Evolutionary conservation across 768 basidiomycete species (phyloP).

Genomic region (Boletales sp.): DNA sequence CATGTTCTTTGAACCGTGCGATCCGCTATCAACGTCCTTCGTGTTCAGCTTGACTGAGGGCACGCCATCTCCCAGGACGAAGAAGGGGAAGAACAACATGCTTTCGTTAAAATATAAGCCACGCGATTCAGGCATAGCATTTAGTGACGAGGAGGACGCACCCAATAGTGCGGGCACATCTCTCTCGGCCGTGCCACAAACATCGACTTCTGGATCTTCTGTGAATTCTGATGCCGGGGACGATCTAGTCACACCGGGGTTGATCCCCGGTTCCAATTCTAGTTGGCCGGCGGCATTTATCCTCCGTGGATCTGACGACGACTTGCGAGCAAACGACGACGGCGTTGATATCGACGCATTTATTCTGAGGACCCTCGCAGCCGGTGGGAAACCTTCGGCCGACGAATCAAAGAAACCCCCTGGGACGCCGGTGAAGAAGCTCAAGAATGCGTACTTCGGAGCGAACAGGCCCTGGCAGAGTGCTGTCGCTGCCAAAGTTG

Average conservation of each 20-base stretch:
- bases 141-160: constrained; percentile 57
- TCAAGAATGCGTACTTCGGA: constrained; percentile 54
- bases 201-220: constrained; percentile 63
- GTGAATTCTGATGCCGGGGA: constrained; percentile 55
- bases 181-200: constrained; percentile 44
- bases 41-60: constrained; percentile 50
- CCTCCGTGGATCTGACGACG: constrained; percentile 41
- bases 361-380: constrained; percentile 64
- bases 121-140: constrained; percentile 61
- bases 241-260: constrained; percentile 67
- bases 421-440: constrained; percentile 79
- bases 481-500: constrained; percentile 66
- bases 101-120: constrained; percentile 68
- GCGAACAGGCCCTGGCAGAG: constrained; percentile 77
- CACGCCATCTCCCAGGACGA: constrained; percentile 53
- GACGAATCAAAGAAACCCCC: constrained; percentile 58
- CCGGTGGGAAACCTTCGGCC: constrained; percentile 48
- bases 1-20: constrained; percentile 48
- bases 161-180: constrained; percentile 14
- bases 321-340: constrained; percentile 22
- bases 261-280: constrained; percentile 49
- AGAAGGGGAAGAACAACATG: constrained; percentile 28
- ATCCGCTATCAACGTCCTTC: constrained; percentile 50
- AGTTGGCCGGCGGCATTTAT: constrained; percentile 57
- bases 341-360: constrained; percentile 61